These are phyloP conservation scores for Blastosporella zonata DNA, from an alignment of 1,284 basidiomycete genomes.

Conservation along the genomic window DNA sequence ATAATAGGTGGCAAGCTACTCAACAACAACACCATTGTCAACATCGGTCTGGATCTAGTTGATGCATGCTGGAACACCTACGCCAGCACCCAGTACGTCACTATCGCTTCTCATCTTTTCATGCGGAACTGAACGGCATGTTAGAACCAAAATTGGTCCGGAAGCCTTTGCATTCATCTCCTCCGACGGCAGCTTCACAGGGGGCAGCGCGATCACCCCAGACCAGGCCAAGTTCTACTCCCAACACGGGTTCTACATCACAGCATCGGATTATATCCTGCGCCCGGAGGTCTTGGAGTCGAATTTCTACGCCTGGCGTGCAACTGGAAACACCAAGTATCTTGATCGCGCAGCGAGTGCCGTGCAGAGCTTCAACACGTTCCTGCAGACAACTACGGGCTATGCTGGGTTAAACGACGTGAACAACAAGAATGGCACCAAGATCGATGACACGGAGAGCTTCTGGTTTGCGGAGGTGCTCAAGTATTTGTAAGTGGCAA, in stretches of 20 bases:
- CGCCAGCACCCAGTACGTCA: conserved; percentile 58
- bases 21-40: conserved; percentile 67
- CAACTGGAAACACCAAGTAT: conserved; percentile 59
- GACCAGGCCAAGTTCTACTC: conserved; percentile 46
- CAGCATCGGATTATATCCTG: conserved; percentile 42
- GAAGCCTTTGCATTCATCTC: conserved; percentile 64
- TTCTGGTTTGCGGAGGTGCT: conserved; percentile 80
- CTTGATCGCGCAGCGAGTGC: conserved; percentile 45
- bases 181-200: conserved; percentile 57
- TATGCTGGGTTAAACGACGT: conserved; percentile 53
- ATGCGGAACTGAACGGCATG: neutral
- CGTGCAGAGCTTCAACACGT: conserved; percentile 46
- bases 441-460: conserved; percentile 63
- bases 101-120: neutral
- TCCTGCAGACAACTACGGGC: conserved; percentile 36
- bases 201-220: conserved; percentile 32
- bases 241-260: conserved; percentile 64
- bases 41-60: conserved; percentile 55
- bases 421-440: conserved; percentile 34
- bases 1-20: conserved; percentile 56
- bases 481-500: conserved; percentile 61
- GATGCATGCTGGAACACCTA: conserved; percentile 81
- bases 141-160: conserved; percentile 71
- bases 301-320: conserved; percentile 75
- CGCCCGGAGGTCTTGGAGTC: conserved; percentile 75